Percentiles rank a stretch among this genome's conserved stretches.
Conservation (phyloP, 306 rosid species). For the Rubus parviflorus region DNA sequence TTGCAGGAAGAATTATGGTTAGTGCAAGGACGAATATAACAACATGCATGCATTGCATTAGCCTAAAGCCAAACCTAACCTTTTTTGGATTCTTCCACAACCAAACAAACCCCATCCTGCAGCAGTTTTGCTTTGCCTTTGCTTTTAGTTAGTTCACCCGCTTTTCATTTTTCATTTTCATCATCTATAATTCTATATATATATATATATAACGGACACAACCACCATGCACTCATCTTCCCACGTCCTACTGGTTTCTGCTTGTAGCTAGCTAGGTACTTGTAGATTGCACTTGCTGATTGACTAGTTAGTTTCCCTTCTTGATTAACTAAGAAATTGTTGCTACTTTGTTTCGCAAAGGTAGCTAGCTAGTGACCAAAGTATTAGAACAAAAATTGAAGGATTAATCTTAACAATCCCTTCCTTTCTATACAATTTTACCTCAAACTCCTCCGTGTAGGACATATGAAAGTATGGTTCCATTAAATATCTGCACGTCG, state of each 20-base stretch:
- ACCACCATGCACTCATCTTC: not conserved
- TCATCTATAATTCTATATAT: too few species aligned
- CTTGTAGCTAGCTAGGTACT: not conserved
- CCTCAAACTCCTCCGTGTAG: not conserved
- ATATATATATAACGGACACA: not conserved
- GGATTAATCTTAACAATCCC: not conserved
- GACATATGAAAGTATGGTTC: too few species aligned
- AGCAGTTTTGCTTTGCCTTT: not conserved
- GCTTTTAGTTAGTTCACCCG: not conserved
- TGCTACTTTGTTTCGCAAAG: not conserved
- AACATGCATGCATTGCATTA: constrained; percentile 41
- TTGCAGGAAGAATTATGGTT: constrained; percentile 64
- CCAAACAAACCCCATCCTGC: constrained; percentile 13
- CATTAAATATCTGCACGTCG: too few species aligned
- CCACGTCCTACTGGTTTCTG: not conserved
- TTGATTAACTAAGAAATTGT: too few species aligned
- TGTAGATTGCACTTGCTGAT: not conserved
- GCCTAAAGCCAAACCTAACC: constrained; percentile 31
- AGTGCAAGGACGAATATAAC: constrained; percentile 68
- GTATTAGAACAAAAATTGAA: not conserved
- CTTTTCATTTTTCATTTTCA: constrained; percentile 9
- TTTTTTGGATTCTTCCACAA: constrained; percentile 65
- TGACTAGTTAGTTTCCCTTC: not conserved
- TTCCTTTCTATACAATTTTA: not conserved
- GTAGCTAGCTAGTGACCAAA: not conserved